Evolutionary conservation across 2,329 filamentous ascomycete species (phyloP), one percentile per base, ranked within the genome.

Genomic region (Botrytis tulipae): DNA sequence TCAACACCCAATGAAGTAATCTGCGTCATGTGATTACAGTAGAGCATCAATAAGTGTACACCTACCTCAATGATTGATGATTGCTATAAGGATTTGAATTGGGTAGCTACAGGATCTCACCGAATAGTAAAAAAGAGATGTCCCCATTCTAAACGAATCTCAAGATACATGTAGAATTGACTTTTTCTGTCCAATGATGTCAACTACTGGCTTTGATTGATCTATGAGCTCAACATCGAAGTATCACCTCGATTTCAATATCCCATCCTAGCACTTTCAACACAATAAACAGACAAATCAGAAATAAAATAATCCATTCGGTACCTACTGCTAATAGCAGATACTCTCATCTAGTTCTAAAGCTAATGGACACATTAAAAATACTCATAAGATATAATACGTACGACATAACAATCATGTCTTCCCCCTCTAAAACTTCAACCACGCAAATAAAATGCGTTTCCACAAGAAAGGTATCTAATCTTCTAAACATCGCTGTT

Each of bases 381-480:
- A 42, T 42, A 62, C 60, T 62, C 60, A 42, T 62, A 62, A 37
- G 37, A 42, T 42, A 62, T 62, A 42, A 62, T 62, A 42, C 37
- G 60, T 62, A 62, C 60, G 60, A 62, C 60, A 42, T 62, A 62
- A 62, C 6, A 25, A 29, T 42, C 37, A n/a, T 20, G 25, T 5
- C 60, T 62, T 29, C 37, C 60, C 16, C 37, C 42, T 42, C 7
- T 62, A 62, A n/a, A 62, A 18, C 16, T n/a, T 62, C 37, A n/a
- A 42, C 60, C 35, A 12, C 5, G 35, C 12, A 20, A 54, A 35
- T 22, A 20, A 54, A 25, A 67, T 29, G 18, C 20, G 22, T 54
- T 29, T 29, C 22, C 65, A 20, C 46, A 40, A 16, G 22, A 54
- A 20, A 37, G 18, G 20, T 54, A 29, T 68, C 46, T 54, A 37